Evolutionary conservation across 768 basidiomycete species (phyloP).

Genomic region (Leucogyrophana mollusca): DNA sequence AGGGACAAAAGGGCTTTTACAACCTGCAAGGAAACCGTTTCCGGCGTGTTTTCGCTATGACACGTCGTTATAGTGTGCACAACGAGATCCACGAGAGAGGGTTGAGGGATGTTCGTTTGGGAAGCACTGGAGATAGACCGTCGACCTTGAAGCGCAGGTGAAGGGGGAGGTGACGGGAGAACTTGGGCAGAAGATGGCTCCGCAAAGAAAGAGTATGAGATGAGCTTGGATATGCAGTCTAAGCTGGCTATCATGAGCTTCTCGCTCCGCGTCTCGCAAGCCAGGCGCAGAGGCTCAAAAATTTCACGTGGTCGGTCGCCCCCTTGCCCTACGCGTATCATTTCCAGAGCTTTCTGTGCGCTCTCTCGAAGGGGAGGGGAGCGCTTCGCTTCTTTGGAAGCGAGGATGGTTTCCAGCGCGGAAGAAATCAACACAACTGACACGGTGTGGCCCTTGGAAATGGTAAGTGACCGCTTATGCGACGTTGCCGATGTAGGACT

Average conservation of each 20-base stretch:
- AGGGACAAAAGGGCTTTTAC: slow-evolving; percentile 92
- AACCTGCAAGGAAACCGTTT: slow-evolving; percentile 92
- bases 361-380: slow-evolving; percentile 81
- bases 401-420: slow-evolving; percentile 81
- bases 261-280: slow-evolving; percentile 93
- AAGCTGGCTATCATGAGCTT: slow-evolving; percentile 95
- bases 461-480: slow-evolving; percentile 59
- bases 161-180: slow-evolving; percentile 74
- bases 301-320: slow-evolving; percentile 82
- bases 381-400: slow-evolving; percentile 86
- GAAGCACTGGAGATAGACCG: slow-evolving; percentile 42
- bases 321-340: slow-evolving; percentile 74
- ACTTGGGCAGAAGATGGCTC: slow-evolving; percentile 51
- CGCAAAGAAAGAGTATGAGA: slow-evolving; percentile 95
- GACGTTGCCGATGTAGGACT: slow-evolving; percentile 15
- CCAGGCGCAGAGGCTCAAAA: slow-evolving; percentile 92
- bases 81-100: slow-evolving; percentile 88
- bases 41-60: slow-evolving; percentile 84
- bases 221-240: slow-evolving; percentile 96
- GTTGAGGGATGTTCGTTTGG: slow-evolving; percentile 51
- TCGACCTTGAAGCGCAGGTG: slow-evolving; percentile 52
- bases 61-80: slow-evolving; percentile 93
- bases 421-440: slow-evolving; percentile 81
- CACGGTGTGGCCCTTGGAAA: slow-evolving; percentile 69
- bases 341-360: slow-evolving; percentile 76